phyloP scores from a whole-genome alignment of 2,329 filamentous ascomycete species.

The Davidsoniella neocaledoniae region DNA sequence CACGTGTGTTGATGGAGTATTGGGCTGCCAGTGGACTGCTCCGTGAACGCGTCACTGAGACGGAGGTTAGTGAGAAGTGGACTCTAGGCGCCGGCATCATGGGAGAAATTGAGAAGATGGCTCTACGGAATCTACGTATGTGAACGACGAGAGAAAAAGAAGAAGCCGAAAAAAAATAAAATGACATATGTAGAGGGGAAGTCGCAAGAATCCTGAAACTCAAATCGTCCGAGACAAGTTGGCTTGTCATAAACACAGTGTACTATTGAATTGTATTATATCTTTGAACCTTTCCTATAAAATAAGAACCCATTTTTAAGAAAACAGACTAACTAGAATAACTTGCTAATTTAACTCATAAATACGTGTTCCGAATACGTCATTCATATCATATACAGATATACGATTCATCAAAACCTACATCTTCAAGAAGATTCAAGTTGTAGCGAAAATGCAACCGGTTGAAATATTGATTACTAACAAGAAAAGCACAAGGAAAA shows the following conservation, averaged over 20 bases:
- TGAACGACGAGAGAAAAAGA: conserved; percentile 16
- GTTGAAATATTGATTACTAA: no score
- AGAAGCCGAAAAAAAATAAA: not conserved
- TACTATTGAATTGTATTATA: conserved; percentile 1
- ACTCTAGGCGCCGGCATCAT: conserved; percentile 62
- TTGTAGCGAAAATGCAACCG: no score
- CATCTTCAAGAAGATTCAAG: no score
- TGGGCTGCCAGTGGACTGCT: conserved; percentile 76
- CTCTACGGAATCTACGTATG: conserved; percentile 32
- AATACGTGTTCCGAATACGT: no score
- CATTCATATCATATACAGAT: no score
- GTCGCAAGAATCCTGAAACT: not conserved
- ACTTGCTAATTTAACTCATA: no score
- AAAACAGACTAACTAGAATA: no score
- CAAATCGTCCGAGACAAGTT: not conserved
- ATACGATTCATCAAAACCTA: no score
- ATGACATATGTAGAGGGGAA: not conserved
- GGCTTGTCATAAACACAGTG: not conserved
- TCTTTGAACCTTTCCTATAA: not conserved
- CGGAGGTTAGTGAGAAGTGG: conserved; percentile 66
- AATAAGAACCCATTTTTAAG: not conserved
- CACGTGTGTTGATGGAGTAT: conserved; percentile 74
- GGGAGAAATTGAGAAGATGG: conserved; percentile 65
- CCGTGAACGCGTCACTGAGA: conserved; percentile 51
- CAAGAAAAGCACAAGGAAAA: not conserved